These are phyloP conservation scores for Lentinula raphanica DNA, from an alignment of 768 basidiomycete species.

Conservation along the genomic window DNA sequence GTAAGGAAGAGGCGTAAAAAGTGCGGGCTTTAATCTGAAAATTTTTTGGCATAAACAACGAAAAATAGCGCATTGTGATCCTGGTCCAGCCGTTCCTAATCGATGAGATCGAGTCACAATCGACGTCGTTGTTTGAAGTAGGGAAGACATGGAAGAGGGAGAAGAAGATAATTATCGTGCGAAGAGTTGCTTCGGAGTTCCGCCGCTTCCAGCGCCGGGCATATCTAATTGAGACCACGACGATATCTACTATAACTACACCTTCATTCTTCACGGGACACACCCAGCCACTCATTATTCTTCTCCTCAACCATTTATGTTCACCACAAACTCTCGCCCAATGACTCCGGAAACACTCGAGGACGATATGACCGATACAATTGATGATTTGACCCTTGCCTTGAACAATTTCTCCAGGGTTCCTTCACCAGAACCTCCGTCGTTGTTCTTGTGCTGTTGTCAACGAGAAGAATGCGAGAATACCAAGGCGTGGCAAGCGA, in stretches of 20 bases:
- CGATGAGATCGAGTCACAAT: too few relatives aligned
- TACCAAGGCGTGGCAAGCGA: conserved; percentile 53
- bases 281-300: conserved; percentile 1
- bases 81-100: too few relatives aligned
- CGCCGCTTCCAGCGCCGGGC: not conserved
- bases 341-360: conserved; percentile 46
- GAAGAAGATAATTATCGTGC: too few relatives aligned
- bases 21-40: too few relatives aligned
- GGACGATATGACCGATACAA: conserved; percentile 53
- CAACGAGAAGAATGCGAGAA: conserved; percentile 61
- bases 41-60: too few relatives aligned
- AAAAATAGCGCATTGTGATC: too few relatives aligned
- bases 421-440: conserved; percentile 65
- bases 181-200: not conserved
- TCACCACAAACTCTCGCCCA: conserved; percentile 27
- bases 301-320: not conserved
- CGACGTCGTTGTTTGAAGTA: too few relatives aligned
- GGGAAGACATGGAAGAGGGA: too few relatives aligned
- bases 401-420: conserved; percentile 67
- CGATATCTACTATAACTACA: not conserved
- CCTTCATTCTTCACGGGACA: not conserved
- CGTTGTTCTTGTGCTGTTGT: conserved; percentile 58
- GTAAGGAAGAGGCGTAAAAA: too few relatives aligned
- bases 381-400: conserved; percentile 76
- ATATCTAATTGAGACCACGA: not conserved